Evolutionary conservation across 345 rosid species (phyloP).

Genomic region (Salix udensis): DNA sequence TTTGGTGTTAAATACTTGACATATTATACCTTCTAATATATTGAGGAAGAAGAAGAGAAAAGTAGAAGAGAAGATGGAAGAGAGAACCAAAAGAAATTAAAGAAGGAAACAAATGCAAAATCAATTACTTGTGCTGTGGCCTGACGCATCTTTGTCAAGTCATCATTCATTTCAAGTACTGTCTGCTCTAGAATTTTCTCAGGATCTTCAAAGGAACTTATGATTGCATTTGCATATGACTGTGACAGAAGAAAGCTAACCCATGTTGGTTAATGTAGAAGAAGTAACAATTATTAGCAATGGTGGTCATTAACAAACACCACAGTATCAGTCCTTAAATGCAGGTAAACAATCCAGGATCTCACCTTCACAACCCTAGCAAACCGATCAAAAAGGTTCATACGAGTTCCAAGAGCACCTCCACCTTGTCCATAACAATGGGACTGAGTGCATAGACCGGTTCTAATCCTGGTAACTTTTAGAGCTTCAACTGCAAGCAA

Average conservation of each 20-base stretch:
- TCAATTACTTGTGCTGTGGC: slow-evolving; percentile 74
- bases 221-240: slow-evolving; percentile 73
- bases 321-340: not conserved
- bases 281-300: slow-evolving; percentile 4
- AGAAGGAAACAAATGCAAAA: slow-evolving; percentile 2
- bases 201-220: slow-evolving; percentile 73
- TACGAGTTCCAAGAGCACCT: slow-evolving; percentile 52
- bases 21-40: not conserved
- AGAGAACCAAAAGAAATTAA: no score
- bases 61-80: not conserved
- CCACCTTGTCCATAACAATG: slow-evolving; percentile 40
- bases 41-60: not conserved
- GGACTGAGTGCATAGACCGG: slow-evolving; percentile 12
- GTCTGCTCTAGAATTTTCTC: slow-evolving; percentile 79
- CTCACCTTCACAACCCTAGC: slow-evolving; percentile 68
- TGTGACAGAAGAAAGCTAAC: slow-evolving; percentile 30
- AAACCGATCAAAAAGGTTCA: slow-evolving; percentile 71
- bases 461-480: slow-evolving; percentile 11
- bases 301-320: not conserved
- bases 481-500: slow-evolving; percentile 22
- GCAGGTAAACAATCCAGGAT: slow-evolving; percentile 3
- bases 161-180: slow-evolving; percentile 78
- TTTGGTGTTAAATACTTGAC: not conserved
- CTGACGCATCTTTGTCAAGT: slow-evolving; percentile 77
- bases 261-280: not conserved